A percentile compares a stretch with the other conserved stretches of the same genome.
Evolutionary conservation across 495 filamentous ascomycete species (phyloP).

Genomic region (Podospora bellae-mahoneyi): DNA sequence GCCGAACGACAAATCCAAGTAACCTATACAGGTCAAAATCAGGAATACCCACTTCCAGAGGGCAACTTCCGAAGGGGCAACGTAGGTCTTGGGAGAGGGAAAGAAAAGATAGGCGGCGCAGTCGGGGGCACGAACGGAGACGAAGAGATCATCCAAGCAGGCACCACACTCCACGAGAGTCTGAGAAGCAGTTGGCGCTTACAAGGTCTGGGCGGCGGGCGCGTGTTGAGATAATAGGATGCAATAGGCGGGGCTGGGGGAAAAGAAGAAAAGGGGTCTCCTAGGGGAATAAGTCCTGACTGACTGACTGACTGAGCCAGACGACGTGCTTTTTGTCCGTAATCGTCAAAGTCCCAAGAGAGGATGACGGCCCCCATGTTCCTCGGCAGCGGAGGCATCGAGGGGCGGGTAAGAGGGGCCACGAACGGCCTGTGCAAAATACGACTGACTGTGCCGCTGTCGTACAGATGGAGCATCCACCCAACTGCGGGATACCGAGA

Average conservation of each 20-base stretch:
- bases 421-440: neutral
- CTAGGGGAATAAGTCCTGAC: neutral
- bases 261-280: neutral
- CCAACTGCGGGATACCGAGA: conserved; percentile 4
- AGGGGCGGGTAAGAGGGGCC: neutral
- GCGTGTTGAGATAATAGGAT: neutral
- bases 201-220: neutral
- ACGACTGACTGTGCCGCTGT: conserved; percentile 12
- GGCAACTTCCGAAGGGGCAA: neutral
- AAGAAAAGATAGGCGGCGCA: neutral
- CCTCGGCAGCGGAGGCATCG: neutral
- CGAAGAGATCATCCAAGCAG: neutral
- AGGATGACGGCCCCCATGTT: neutral
- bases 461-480: conserved; percentile 5
- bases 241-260: neutral
- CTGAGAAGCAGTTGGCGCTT: neutral
- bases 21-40: neutral
- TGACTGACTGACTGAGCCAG: neutral
- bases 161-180: neutral
- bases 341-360: neutral
- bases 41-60: neutral
- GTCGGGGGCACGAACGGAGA: neutral
- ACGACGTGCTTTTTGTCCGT: neutral
- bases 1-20: neutral
- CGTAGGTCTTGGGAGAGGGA: neutral